phyloP scores from a whole-genome alignment of 2,329 filamentous ascomycete genomes.

The Xylariaceae sp. region DNA sequence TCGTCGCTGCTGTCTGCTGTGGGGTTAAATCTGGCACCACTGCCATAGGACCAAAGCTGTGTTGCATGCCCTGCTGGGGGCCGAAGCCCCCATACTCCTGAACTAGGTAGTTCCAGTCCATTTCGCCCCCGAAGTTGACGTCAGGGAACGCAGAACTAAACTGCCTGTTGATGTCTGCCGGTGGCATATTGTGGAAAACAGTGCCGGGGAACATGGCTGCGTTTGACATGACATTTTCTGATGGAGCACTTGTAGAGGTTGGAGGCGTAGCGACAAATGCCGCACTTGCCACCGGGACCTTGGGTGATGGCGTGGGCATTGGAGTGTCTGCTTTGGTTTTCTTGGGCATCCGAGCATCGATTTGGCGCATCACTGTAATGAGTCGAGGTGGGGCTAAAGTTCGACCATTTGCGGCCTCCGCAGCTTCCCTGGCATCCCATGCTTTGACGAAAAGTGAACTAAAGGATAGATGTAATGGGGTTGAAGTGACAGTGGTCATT shows the following conservation, averaged over 20 bases:
- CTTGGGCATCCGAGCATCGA: slow-evolving; percentile 33
- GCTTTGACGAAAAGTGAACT: slow-evolving; percentile 57
- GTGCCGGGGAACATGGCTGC: slow-evolving; percentile 20
- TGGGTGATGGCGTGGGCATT: slow-evolving; percentile 26
- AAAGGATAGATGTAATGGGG: slow-evolving; percentile 56
- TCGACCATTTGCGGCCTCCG: slow-evolving; percentile 42
- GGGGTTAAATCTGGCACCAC: too few species aligned
- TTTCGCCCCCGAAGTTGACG: slow-evolving; percentile 31
- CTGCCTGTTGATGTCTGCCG: slow-evolving; percentile 26
- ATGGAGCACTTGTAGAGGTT: slow-evolving; percentile 11
- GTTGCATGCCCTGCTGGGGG: slow-evolving; percentile 17
- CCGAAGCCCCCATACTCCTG: slow-evolving; percentile 29
- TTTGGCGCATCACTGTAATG: slow-evolving; percentile 45
- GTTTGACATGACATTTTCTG: slow-evolving; percentile 13
- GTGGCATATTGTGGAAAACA: slow-evolving; percentile 23
- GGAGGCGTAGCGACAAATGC: slow-evolving; percentile 18
- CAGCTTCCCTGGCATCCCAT: slow-evolving; percentile 55
- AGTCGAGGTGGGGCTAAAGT: slow-evolving; percentile 42
- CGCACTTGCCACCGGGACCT: slow-evolving; percentile 22
- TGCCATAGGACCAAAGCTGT: slow-evolving; percentile 10
- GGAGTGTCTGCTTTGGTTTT: slow-evolving; percentile 30
- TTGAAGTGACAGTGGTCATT: slow-evolving; percentile 46
- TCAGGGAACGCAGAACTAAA: slow-evolving; percentile 30
- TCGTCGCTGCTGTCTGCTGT: too few species aligned
- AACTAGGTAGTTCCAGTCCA: slow-evolving; percentile 32